A percentile compares a stretch with the other conserved stretches of the same genome.
Evolutionary conservation across 768 basidiomycete genomes (phyloP).

Genomic region (Hydnomerulius pinastri): DNA sequence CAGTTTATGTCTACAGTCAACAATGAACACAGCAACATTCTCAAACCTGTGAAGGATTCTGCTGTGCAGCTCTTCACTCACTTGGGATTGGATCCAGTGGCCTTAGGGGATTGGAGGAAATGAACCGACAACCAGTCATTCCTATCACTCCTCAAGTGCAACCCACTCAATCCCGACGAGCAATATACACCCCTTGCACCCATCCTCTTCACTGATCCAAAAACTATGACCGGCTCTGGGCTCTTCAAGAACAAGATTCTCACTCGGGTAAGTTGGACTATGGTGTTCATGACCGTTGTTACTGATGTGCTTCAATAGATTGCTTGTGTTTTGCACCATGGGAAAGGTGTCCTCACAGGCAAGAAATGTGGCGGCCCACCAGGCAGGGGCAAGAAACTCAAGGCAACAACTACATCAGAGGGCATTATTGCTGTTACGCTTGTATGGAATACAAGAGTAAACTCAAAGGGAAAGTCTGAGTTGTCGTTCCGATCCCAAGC

Average conservation of each 20-base stretch:
- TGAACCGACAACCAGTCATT: not conserved
- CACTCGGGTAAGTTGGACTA: not conserved
- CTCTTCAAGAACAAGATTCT: not conserved
- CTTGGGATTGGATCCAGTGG: not conserved
- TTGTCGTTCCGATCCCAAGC: too few relatives aligned
- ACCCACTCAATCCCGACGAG: not conserved
- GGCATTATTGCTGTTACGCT: too few relatives aligned
- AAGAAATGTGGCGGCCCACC: not conserved
- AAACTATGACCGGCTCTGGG: not conserved
- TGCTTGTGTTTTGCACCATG: not conserved
- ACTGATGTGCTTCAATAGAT: not conserved
- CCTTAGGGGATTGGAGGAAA: not conserved
- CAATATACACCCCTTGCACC: not conserved
- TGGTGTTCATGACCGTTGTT: not conserved
- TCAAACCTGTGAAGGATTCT: not conserved
- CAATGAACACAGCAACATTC: not conserved
- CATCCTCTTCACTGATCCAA: not conserved
- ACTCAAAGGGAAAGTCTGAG: too few relatives aligned
- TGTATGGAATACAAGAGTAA: too few relatives aligned
- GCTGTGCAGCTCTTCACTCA: not conserved
- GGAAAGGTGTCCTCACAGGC: conserved; percentile 2
- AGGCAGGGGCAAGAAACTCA: not conserved
- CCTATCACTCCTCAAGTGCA: not conserved
- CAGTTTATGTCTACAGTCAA: not conserved
- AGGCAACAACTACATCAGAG: not conserved